Evolutionary conservation across 768 basidiomycete genomes (phyloP).

Genomic region (Suillus subalutaceus): DNA sequence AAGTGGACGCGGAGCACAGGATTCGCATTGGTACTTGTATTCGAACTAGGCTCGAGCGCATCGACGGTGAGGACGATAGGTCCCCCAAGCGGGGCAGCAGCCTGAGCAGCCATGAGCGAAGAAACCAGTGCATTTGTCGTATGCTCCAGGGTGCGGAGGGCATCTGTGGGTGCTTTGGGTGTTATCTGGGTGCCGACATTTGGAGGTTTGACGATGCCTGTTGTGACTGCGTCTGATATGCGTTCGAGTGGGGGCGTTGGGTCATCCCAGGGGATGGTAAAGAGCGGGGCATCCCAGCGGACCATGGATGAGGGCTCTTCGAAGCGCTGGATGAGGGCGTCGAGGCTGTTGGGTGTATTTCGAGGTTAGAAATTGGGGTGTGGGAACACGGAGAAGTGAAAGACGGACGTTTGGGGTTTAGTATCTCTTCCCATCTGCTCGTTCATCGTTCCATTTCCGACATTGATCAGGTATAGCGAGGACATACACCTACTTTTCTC

Average conservation of each 20-base stretch:
- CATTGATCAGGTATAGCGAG: slow-evolving; percentile 72
- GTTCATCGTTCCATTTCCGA: slow-evolving; percentile 68
- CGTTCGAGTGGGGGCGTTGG: slow-evolving; percentile 61
- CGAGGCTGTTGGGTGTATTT: slow-evolving; percentile 7
- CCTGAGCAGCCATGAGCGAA: slow-evolving; percentile 68
- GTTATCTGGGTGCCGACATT: slow-evolving; percentile 83
- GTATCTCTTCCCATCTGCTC: slow-evolving; percentile 58
- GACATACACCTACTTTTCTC: slow-evolving; percentile 65
- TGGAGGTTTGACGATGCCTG: slow-evolving; percentile 81
- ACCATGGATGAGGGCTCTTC: slow-evolving; percentile 99
- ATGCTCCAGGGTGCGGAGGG: slow-evolving; percentile 82
- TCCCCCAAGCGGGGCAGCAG: slow-evolving; percentile 52
- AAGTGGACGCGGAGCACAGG: slow-evolving; percentile 46
- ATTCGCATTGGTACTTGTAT: slow-evolving; percentile 10
- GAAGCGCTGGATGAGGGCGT: slow-evolving; percentile 80
- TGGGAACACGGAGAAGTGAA: neutral
- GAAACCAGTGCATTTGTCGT: slow-evolving; percentile 72
- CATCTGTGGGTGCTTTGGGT: slow-evolving; percentile 83
- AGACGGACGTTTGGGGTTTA: slow-evolving; percentile 64
- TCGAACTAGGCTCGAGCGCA: slow-evolving; percentile 23
- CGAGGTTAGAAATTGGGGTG: neutral
- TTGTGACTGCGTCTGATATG: slow-evolving; percentile 83
- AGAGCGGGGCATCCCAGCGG: slow-evolving; percentile 97
- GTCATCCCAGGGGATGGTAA: slow-evolving; percentile 81
- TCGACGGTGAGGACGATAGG: slow-evolving; percentile 46